phyloP scores from a whole-genome alignment of 441 rosid species.

The Lepidium campestre region DNA sequence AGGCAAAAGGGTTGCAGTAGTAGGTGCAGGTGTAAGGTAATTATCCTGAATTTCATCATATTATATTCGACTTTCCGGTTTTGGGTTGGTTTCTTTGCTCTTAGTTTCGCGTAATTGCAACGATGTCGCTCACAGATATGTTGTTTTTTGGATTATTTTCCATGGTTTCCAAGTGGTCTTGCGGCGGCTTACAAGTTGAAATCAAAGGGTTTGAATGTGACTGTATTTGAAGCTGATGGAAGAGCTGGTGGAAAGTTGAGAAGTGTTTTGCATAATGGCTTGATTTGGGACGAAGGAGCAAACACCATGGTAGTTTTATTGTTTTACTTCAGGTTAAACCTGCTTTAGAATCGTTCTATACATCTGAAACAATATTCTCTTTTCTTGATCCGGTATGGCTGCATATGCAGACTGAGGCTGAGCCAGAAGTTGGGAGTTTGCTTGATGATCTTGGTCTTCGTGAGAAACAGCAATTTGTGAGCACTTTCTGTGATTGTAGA shows the following conservation, averaged over 20 bases:
- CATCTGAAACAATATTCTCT: not conserved
- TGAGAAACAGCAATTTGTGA: slow-evolving; percentile 81
- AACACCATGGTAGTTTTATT: slow-evolving; percentile 67
- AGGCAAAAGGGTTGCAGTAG: slow-evolving; percentile 68
- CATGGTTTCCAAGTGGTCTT: slow-evolving; percentile 56
- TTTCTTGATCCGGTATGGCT: not conserved
- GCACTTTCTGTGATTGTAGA: slow-evolving; percentile 17
- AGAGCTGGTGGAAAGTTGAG: slow-evolving; percentile 83
- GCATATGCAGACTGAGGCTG: slow-evolving; percentile 68
- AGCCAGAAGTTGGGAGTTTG: slow-evolving; percentile 62
- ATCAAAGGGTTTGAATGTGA: slow-evolving; percentile 66
- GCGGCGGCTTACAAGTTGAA: slow-evolving; percentile 90
- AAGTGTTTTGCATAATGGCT: slow-evolving; percentile 52
- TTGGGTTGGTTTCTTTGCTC: not conserved
- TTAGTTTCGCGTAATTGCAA: not conserved
- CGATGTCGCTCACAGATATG: not conserved
- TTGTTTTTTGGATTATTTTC: not conserved
- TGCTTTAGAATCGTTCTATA: not conserved
- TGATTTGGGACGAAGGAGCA: slow-evolving; percentile 95
- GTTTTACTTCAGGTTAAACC: not conserved
- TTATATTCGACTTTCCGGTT: not conserved
- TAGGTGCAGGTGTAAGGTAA: slow-evolving; percentile 91
- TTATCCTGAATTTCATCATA: not conserved
- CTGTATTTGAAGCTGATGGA: slow-evolving; percentile 79
- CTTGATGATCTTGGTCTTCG: slow-evolving; percentile 76